These are phyloP conservation scores for Cladosporium velox DNA, from an alignment of 2,329 filamentous ascomycete species.

Conservation along the genomic window DNA sequence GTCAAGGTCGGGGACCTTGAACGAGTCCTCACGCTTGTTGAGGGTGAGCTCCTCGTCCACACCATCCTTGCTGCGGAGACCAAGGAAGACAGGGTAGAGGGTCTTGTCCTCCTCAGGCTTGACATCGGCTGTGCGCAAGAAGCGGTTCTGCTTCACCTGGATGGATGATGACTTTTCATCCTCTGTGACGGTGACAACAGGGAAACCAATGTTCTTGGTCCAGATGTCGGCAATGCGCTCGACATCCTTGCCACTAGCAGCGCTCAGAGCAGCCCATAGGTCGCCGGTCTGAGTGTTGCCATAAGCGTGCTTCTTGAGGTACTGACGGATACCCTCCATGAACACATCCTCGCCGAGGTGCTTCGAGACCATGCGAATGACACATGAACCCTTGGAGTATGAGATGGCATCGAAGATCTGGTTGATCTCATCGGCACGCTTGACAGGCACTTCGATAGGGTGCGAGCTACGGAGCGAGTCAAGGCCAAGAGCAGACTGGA, in stretches of 20 bases:
- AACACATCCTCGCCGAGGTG: slow-evolving; percentile 91
- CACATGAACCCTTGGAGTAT: slow-evolving; percentile 94
- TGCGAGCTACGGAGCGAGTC: slow-evolving; percentile 94
- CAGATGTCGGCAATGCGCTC: slow-evolving; percentile 90
- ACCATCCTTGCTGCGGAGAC: slow-evolving; percentile 79
- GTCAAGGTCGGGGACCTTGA: slow-evolving; percentile 75
- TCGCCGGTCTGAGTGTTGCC: slow-evolving; percentile 91
- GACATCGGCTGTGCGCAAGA: slow-evolving; percentile 87
- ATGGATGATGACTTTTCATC: slow-evolving; percentile 70
- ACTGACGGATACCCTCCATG: slow-evolving; percentile 85
- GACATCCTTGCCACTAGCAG: slow-evolving; percentile 89
- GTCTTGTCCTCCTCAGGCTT: slow-evolving; percentile 89
- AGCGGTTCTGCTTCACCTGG: slow-evolving; percentile 90
- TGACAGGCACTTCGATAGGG: slow-evolving; percentile 93
- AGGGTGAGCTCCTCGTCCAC: slow-evolving; percentile 76
- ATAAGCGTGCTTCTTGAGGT: slow-evolving; percentile 96
- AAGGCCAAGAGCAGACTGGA: slow-evolving; percentile 82
- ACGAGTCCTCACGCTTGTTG: slow-evolving; percentile 69
- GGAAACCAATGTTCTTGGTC: slow-evolving; percentile 95
- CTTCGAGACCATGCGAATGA: slow-evolving; percentile 95
- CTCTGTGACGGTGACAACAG: slow-evolving; percentile 84
- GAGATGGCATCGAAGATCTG: slow-evolving; percentile 98
- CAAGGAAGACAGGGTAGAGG: slow-evolving; percentile 86
- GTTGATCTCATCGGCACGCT: slow-evolving; percentile 93
- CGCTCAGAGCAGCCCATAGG: slow-evolving; percentile 82